Conservation (phyloP, 2,329 filamentous ascomycete genomes). For the Penicillium decumbens region DNA sequence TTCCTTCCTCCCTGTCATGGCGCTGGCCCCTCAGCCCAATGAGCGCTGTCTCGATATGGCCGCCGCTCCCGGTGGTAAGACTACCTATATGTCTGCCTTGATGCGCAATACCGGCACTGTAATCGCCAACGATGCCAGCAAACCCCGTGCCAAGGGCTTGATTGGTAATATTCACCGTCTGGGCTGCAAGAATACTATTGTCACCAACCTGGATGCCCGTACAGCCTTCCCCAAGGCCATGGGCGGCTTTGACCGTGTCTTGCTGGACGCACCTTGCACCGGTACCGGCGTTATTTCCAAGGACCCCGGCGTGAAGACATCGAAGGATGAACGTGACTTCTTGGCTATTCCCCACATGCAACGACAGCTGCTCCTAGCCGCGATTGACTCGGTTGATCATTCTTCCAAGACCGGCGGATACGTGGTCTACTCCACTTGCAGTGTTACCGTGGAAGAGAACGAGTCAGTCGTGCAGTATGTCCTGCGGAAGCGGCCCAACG, state of each 20-base stretch:
- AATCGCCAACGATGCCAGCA: conserved; percentile 95
- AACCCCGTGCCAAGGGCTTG: conserved; percentile 86
- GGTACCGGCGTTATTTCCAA: conserved; percentile 97
- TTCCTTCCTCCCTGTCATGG: conserved; percentile 97
- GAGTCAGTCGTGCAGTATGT: conserved; percentile 93
- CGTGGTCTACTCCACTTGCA: conserved; percentile 95
- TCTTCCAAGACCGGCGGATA: conserved; percentile 88
- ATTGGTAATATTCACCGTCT: conserved; percentile 97
- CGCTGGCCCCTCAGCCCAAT: conserved; percentile 84
- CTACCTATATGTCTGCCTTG: conserved; percentile 88
- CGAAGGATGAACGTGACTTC: conserved; percentile 95
- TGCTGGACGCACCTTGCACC: conserved; percentile 92
- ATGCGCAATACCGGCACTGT: conserved; percentile 97
- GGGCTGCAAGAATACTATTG: conserved; percentile 86
- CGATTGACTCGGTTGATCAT: conserved; percentile 93
- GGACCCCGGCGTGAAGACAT: conserved; percentile 94
- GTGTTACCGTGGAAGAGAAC: conserved; percentile 88
- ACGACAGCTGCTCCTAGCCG: conserved; percentile 86
- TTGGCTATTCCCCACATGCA: conserved; percentile 87
- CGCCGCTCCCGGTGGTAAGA: conserved; percentile 91
- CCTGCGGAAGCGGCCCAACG: conserved; percentile 84
- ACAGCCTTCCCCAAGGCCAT: conserved; percentile 85
- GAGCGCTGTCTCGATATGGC: conserved; percentile 94
- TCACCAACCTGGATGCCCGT: conserved; percentile 90
- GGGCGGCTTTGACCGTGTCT: conserved; percentile 89